Evolutionary conservation across 2,329 filamentous ascomycete species (phyloP), one percentile per base, ranked within the genome.

Genomic region (Colletotrichum sp.): DNA sequence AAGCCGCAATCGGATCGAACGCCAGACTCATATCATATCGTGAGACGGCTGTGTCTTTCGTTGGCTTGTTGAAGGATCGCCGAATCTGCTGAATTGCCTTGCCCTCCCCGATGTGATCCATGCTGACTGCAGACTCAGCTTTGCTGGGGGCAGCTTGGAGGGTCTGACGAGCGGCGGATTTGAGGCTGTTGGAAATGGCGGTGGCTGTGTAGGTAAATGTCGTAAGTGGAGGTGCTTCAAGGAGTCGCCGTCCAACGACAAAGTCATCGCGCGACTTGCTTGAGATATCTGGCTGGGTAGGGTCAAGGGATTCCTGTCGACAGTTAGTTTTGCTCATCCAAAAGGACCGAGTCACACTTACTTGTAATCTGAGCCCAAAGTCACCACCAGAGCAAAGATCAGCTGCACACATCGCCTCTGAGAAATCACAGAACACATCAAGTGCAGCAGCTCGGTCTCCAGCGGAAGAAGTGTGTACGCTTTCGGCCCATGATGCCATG

Each of bases 351-450:
- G 74, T 32, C 69, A 76, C 79, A 71, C 43, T 52, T 78, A 87
- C 83, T 78, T 84, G 78, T 60, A 87, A 81, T 16, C 81, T 83
- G 4, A 79, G 83, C 6, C 87, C 88, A 64, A 90, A 87, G 7
- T 86, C 86, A 28, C 87, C 84, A 18, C 84, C 83, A 26, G 90
- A 90, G 80, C 88, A 91, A 3, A 93, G 74, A 82, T 97, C 94
- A 24, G 92, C 89, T 52, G 89, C 89, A 81, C 95, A 96, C 83
- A 94, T 86, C 2, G 88, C 84, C 10, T 92, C 90, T 13, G 88
- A 85, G 77, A 93, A 91, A 2, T 84, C 81, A 21, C 91, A 90
- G 65, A 92, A 90, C 5, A 86, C 85, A 26, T 85, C 83, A 2
- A 95, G 83, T 16, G 85, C 79, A 13, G 81, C 78, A 6, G 85